phyloP scores from a whole-genome alignment of 257 asterid species.

The Lycium ferocissimum region DNA sequence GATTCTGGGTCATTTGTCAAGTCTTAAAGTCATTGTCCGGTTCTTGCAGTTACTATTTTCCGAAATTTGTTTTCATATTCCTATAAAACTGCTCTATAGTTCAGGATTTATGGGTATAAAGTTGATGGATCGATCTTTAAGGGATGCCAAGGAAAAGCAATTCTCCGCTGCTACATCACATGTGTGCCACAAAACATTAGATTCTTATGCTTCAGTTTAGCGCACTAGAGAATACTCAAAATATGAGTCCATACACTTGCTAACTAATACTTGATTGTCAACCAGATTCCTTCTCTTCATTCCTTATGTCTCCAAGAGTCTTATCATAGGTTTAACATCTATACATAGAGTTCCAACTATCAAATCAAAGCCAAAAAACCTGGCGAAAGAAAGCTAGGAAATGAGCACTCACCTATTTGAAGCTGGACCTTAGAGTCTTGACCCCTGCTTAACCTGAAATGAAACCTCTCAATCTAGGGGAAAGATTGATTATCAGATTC shows the following conservation, averaged over 20 bases:
- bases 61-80: neutral
- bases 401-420: conserved; percentile 23
- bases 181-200: neutral
- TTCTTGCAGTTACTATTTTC: neutral
- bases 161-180: conserved; percentile 2
- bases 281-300: neutral
- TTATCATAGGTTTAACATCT: neutral
- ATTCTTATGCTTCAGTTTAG: conserved; percentile 9
- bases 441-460: neutral
- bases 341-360: neutral
- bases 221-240: conserved; percentile 1
- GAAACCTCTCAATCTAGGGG: conserved; percentile 19
- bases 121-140: neutral
- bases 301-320: conserved; percentile 7
- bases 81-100: neutral
- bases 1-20: neutral
- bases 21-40: conserved; percentile 5
- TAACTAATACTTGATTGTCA: neutral
- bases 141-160: neutral
- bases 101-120: neutral
- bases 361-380: neutral
- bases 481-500: neutral
- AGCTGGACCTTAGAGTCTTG: conserved; percentile 8
- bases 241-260: conserved; percentile 11
- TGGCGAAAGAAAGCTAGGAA: neutral